Evolutionary conservation across 1,284 basidiomycete species (phyloP).

Genomic region (Bjerkandera adusta): DNA sequence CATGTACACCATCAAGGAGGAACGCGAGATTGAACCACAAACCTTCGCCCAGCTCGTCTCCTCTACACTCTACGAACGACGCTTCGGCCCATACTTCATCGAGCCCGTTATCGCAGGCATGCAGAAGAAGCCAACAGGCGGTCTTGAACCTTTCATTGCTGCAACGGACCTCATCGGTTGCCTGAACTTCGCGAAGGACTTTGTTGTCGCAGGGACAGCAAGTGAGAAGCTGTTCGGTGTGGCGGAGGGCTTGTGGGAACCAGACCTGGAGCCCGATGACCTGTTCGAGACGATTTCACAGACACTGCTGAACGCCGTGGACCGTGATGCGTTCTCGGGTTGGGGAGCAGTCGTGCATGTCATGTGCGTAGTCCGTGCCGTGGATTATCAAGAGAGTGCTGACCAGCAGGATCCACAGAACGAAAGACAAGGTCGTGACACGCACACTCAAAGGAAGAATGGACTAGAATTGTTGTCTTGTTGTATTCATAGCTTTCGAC

Average conservation of each 20-base stretch:
- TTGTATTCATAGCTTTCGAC: conserved; percentile 8
- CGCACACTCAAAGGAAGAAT: conserved; percentile 88
- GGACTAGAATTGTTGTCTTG: conserved; percentile 57
- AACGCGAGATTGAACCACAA: conserved; percentile 94
- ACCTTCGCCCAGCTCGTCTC: conserved; percentile 96
- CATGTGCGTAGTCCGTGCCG: conserved; percentile 64
- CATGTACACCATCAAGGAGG: conserved; percentile 99
- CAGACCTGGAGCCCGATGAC: conserved; percentile 94
- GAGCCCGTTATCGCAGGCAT: conserved; percentile 97
- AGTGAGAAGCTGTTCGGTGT: conserved; percentile 94
- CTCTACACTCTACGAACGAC: conserved; percentile 95
- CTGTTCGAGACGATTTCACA: conserved; percentile 99
- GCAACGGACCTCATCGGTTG: conserved; percentile 97
- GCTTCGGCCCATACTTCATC: conserved; percentile 97
- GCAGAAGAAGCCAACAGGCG: conserved; percentile 70
- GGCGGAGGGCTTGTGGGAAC: conserved; percentile 98
- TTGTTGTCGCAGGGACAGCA: conserved; percentile 95
- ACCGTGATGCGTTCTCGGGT: conserved; percentile 95
- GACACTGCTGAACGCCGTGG: conserved; percentile 92
- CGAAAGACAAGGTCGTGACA: conserved; percentile 83
- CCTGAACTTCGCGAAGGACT: conserved; percentile 94
- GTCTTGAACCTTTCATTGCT: conserved; percentile 92
- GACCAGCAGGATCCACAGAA: conserved; percentile 43
- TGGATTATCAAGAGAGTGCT: not conserved
- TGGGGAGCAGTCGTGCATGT: conserved; percentile 97